Base-by-base conservation (phyloP, 176 grass and related monocot species). In the Carex cristatella region DNA sequence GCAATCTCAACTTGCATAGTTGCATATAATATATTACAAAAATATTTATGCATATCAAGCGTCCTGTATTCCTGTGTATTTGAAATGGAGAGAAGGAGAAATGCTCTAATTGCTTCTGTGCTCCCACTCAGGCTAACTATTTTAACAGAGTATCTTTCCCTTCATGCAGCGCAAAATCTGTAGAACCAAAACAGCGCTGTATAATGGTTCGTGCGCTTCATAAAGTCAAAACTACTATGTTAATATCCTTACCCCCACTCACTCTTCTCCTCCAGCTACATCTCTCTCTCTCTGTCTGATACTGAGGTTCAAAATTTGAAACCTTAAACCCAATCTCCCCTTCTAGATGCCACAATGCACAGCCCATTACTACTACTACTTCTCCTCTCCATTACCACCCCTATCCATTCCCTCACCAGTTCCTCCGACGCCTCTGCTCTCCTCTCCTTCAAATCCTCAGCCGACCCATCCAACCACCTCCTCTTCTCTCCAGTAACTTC, bases 391-490 rank as follows among this genome's bases (percentile, higher is more conserved):
- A 40, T 2, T 4, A 19, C 85, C 33, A 62, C n/a, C 56, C 37
- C 66, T 1, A 31, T 33, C 79, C 14, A 38, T 0, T 53, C 69
- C 61, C 67, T 40, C 8, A 7, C 79, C 67, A n/a, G 46, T 46
- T 30, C 73, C 53, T 30, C 73, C 53, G 88, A 90, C 12, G 65
- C 83, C 2, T 55, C 46, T 5, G 54, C 85, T 0, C 88, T 98
- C 5, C 62, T 91, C 18, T 86, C 85, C 11, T 98, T 98, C 91
- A 91, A 95, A 71, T 84, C 91, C 85, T 89, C 88, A 37, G 96
- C 96, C 7, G 96, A 94, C 65, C 93, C 87, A 5, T 35, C 86
- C 0, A 79, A 83, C 54, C 85, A 77, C 79, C 91, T 95, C 6
- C 75, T 83, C 19, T 73, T 63, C 78, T 73, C 80, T 37, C 74